phyloP scores from a whole-genome alignment of 352 stramenopile species.

The Pythium chondricola region DNA sequence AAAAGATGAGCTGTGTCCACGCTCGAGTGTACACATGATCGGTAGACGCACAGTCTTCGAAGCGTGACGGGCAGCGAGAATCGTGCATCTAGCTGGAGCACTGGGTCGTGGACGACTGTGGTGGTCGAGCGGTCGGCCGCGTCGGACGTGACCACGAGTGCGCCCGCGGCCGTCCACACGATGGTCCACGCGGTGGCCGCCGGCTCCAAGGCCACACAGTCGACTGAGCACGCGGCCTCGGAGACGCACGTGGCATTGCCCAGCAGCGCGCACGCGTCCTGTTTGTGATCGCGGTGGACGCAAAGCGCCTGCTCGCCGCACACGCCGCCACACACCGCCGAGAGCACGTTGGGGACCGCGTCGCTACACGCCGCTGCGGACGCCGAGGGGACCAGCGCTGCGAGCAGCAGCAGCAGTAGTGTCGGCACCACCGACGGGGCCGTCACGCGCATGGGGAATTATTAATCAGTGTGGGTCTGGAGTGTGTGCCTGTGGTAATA shows the following conservation, averaged over 20 bases:
- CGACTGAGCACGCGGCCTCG: conserved; percentile 3
- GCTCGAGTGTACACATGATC: neutral
- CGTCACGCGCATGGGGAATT: neutral
- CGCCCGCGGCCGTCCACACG: conserved; percentile 6
- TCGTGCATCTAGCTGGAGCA: conserved; percentile 3
- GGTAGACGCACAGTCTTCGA: neutral
- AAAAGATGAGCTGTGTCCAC: neutral
- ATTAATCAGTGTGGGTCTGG: too few relatives aligned
- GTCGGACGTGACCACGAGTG: conserved; percentile 3
- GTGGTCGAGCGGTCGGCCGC: neutral
- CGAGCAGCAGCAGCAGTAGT: neutral
- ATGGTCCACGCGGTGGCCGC: conserved; percentile 1
- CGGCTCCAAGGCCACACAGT: neutral
- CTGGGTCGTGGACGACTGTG: neutral
- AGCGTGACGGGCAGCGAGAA: conserved; percentile 1
- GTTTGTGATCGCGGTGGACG: conserved; percentile 6
- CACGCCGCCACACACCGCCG: too few relatives aligned
- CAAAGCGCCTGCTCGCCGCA: conserved; percentile 8
- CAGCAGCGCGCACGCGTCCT: neutral
- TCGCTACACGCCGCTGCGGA: neutral
- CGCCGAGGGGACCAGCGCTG: neutral
- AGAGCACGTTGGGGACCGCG: neutral
- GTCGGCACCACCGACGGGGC: neutral
- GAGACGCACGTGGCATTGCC: conserved; percentile 1
- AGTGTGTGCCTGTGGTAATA: too few relatives aligned